phyloP scores from a whole-genome alignment of 2,329 filamentous ascomycete genomes.

The Colletotrichum filicis region DNA sequence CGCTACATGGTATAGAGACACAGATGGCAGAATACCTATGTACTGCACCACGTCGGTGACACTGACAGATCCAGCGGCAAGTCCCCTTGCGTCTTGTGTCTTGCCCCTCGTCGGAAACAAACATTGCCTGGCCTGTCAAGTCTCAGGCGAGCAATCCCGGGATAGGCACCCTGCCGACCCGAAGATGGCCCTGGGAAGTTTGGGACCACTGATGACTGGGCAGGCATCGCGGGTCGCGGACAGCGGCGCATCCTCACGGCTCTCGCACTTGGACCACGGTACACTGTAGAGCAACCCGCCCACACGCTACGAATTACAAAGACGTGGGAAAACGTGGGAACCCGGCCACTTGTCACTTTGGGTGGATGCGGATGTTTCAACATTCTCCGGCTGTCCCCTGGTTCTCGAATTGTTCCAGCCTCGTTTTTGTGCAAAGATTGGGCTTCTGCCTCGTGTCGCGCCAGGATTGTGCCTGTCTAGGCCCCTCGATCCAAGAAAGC shows the following conservation, averaged over 20 bases:
- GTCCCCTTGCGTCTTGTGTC: not conserved
- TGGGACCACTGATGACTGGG: not conserved
- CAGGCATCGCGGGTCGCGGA: not conserved
- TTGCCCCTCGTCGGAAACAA: constrained; percentile 21
- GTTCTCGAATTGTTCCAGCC: constrained; percentile 24
- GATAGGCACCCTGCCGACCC: constrained; percentile 21
- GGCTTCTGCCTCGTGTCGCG: constrained; percentile 16
- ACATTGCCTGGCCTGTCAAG: constrained; percentile 22
- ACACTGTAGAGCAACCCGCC: not conserved
- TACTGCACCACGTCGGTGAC: not conserved
- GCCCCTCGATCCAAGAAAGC: not conserved
- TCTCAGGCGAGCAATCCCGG: constrained; percentile 19
- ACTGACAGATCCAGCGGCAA: not conserved
- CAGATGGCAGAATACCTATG: not conserved
- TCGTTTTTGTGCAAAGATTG: not conserved
- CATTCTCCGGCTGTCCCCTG: constrained; percentile 21
- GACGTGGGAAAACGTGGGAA: constrained; percentile 29
- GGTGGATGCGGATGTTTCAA: constrained; percentile 27
- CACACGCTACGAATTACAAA: not conserved
- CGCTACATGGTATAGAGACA: not conserved
- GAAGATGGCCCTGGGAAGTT: not conserved
- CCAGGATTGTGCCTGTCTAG: constrained; percentile 14
- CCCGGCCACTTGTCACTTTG: constrained; percentile 25
- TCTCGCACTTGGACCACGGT: not conserved
- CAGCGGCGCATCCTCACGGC: not conserved